These are phyloP conservation scores for Trichophyton rubrum DNA, from an alignment of 2,329 filamentous ascomycete species.

Conservation along the genomic window DNA sequence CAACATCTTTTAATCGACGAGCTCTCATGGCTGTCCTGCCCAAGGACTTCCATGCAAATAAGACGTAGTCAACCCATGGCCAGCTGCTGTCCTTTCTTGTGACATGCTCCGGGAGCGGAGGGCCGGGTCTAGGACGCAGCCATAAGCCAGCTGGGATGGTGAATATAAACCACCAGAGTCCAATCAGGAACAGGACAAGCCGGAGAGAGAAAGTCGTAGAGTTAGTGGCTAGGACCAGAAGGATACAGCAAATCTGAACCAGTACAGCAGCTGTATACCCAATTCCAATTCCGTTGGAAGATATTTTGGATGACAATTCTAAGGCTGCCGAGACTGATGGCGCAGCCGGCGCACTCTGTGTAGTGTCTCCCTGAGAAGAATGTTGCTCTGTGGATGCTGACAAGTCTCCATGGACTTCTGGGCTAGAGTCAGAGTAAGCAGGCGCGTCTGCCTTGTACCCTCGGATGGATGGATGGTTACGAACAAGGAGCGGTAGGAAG, in stretches of 20 bases:
- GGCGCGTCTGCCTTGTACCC: slow-evolving; percentile 14
- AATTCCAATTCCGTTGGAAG: slow-evolving; percentile 82
- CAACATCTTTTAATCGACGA: slow-evolving; percentile 59
- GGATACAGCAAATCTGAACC: slow-evolving; percentile 68
- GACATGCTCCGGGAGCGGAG: slow-evolving; percentile 48
- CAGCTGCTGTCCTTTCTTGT: slow-evolving; percentile 26
- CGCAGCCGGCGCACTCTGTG: slow-evolving; percentile 20
- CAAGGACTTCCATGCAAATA: slow-evolving; percentile 75
- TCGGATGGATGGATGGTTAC: slow-evolving; percentile 57
- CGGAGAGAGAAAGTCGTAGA: slow-evolving; percentile 77
- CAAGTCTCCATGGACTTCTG: not conserved
- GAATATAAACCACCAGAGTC: slow-evolving; percentile 86
- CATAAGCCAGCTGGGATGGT: slow-evolving; percentile 79
- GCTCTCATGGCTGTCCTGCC: slow-evolving; percentile 69
- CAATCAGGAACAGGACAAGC: slow-evolving; percentile 74
- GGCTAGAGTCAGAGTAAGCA: not conserved
- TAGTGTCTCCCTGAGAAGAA: not conserved
- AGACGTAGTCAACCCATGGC: slow-evolving; percentile 59
- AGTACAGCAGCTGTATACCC: slow-evolving; percentile 81
- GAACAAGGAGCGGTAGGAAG: slow-evolving; percentile 79
- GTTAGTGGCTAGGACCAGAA: slow-evolving; percentile 58
- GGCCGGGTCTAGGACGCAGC: slow-evolving; percentile 78
- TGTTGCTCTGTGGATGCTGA: not conserved
- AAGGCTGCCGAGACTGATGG: slow-evolving; percentile 49
- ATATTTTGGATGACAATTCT: slow-evolving; percentile 76